These are phyloP conservation scores for Castanopsis chinensis DNA, from an alignment of 306 rosid species.

Conservation along the genomic window DNA sequence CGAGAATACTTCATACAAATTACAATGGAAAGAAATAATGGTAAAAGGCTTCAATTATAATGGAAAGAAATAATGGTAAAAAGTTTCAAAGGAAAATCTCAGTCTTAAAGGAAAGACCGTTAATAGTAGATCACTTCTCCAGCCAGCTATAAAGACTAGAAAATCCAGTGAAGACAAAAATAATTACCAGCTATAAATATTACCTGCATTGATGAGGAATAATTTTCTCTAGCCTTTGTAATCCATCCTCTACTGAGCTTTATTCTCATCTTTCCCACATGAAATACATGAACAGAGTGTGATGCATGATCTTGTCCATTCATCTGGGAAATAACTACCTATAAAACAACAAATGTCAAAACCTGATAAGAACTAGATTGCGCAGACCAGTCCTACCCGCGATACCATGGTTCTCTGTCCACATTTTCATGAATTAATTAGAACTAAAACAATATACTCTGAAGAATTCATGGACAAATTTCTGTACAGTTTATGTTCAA, in stretches of 20 bases:
- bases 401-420: neutral
- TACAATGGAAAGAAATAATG: neutral
- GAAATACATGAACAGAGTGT: conserved; percentile 78
- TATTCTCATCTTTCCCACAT: conserved; percentile 93
- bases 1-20: neutral
- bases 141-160: too few species aligned
- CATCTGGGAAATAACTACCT: conserved; percentile 87
- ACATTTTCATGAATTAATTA: neutral
- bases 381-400: neutral
- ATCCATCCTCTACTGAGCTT: conserved; percentile 97
- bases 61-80: neutral
- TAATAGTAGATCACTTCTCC: neutral
- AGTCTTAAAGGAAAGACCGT: neutral
- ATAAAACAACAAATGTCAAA: conserved; percentile 18
- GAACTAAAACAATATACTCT: neutral
- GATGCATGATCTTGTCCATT: conserved; percentile 88
- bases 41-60: neutral
- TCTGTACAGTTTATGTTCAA: neutral
- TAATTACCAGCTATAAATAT: conserved; percentile 2
- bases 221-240: conserved; percentile 91
- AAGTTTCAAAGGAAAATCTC: neutral
- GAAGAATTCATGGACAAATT: neutral
- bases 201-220: conserved; percentile 91
- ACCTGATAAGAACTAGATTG: conserved; percentile 7
- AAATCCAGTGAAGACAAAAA: neutral